phyloP scores from a whole-genome alignment of 1,139 yeast species.

The Hemisphaericaspora lyxosophila region DNA sequence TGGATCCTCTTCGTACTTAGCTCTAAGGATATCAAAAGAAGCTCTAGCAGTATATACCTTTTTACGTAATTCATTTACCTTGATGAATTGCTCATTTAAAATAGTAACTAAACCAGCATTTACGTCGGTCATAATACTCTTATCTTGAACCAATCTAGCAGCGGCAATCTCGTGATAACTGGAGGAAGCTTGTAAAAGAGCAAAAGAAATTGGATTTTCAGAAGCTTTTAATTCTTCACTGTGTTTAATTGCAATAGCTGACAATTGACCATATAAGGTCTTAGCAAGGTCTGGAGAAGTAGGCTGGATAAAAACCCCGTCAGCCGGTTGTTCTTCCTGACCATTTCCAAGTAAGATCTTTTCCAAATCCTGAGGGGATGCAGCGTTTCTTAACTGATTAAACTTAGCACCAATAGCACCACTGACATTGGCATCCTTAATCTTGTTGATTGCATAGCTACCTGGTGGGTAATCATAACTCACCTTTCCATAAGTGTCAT shows the following conservation, averaged over 20 bases:
- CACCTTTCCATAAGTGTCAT: slow-evolving; percentile 60
- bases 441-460: slow-evolving; percentile 41
- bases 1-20: slow-evolving; percentile 35
- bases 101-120: slow-evolving; percentile 52
- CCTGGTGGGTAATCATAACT: slow-evolving; percentile 78
- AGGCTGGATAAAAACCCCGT: slow-evolving; percentile 30
- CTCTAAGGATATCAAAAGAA: slow-evolving; percentile 67
- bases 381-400: slow-evolving; percentile 57
- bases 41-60: slow-evolving; percentile 68
- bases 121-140: slow-evolving; percentile 54
- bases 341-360: slow-evolving; percentile 39
- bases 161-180: slow-evolving; percentile 60
- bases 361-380: slow-evolving; percentile 66
- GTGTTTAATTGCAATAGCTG: slow-evolving; percentile 35
- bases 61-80: slow-evolving; percentile 60
- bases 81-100: slow-evolving; percentile 58
- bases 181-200: slow-evolving; percentile 55
- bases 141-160: slow-evolving; percentile 66
- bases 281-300: slow-evolving; percentile 37
- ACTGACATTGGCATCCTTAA: slow-evolving; percentile 63
- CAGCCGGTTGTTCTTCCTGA: slow-evolving; percentile 15
- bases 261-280: slow-evolving; percentile 47
- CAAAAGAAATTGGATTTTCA: slow-evolving; percentile 50
- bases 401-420: slow-evolving; percentile 54
- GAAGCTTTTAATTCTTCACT: slow-evolving; percentile 43